Conservation (phyloP, 2,329 filamentous ascomycete species). For the Xenosphaeropsis pyriputrescens region DNA sequence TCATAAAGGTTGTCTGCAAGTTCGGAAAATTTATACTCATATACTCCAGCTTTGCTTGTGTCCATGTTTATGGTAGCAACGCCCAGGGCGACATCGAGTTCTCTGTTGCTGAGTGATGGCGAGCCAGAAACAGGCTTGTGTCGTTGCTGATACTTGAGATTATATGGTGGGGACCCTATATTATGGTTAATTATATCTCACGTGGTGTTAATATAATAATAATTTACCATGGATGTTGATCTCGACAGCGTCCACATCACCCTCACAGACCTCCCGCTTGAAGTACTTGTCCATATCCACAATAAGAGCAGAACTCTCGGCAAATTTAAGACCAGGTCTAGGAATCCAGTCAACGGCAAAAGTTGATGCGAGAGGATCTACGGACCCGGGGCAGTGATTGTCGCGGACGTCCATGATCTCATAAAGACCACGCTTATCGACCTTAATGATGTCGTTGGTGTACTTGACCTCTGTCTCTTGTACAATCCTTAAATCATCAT, state of each 20-base stretch:
- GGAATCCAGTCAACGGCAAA: conserved; percentile 82
- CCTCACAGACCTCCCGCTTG: conserved; percentile 82
- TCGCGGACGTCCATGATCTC: conserved; percentile 68
- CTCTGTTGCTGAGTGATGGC: conserved; percentile 49
- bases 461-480: conserved; percentile 29
- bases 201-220: not conserved
- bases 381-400: conserved; percentile 63
- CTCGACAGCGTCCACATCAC: conserved; percentile 82
- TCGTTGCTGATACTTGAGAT: conserved; percentile 66
- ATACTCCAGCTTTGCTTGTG: conserved; percentile 66
- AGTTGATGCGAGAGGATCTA: conserved; percentile 57
- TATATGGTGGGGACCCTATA: conserved; percentile 63
- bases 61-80: conserved; percentile 74
- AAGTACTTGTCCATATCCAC: conserved; percentile 39
- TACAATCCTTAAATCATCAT: conserved; percentile 29
- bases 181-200: conserved; percentile 3
- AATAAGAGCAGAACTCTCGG: conserved; percentile 47
- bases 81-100: conserved; percentile 62
- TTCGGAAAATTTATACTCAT: conserved; percentile 74
- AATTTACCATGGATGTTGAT: conserved; percentile 58
- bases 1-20: conserved; percentile 80
- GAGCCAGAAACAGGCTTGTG: conserved; percentile 55
- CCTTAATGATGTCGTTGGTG: conserved; percentile 55
- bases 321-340: conserved; percentile 56
- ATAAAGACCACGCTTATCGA: conserved; percentile 58